These are phyloP conservation scores for Jatropha curcas DNA, from an alignment of 345 rosid genomes.

Conservation along the genomic window DNA sequence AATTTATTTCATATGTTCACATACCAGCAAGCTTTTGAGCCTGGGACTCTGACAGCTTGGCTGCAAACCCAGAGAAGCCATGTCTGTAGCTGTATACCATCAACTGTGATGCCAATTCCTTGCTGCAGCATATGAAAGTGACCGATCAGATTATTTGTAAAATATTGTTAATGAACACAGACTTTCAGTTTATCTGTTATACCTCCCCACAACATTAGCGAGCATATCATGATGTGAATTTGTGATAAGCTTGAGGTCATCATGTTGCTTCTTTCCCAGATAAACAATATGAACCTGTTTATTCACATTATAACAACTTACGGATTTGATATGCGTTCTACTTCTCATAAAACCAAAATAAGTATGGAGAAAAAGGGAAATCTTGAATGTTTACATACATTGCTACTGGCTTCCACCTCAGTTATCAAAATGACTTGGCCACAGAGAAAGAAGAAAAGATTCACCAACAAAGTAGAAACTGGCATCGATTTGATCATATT, in stretches of 20 bases:
- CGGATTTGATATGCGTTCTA: no score
- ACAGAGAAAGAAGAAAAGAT: constrained; percentile 13
- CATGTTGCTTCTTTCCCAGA: constrained; percentile 54
- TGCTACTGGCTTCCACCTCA: constrained; percentile 27
- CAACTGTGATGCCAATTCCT: constrained; percentile 43
- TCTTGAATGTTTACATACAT: constrained; percentile 9
- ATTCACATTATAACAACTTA: constrained; percentile 2
- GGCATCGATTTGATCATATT: constrained; percentile 19
- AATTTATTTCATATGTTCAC: constrained; percentile 1
- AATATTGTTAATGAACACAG: no score
- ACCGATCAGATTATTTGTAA: no score
- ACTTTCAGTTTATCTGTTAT: no score
- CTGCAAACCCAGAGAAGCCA: constrained; percentile 81
- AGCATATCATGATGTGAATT: constrained; percentile 64
- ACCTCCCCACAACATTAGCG: constrained; percentile 64
- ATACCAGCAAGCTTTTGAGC: constrained; percentile 55
- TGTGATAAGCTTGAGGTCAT: constrained; percentile 40
- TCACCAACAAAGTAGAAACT: constrained; percentile 8
- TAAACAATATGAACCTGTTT: constrained; percentile 63
- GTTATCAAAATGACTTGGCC: constrained; percentile 11
- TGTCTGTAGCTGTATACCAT: constrained; percentile 74
- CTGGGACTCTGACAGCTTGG: constrained; percentile 57
- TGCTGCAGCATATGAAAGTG: constrained; percentile 45
- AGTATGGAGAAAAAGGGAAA: background rate
- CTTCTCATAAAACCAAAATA: no score